Base-by-base conservation (phyloP, 768 basidiomycete genomes). In the Suillus subluteus region DNA sequence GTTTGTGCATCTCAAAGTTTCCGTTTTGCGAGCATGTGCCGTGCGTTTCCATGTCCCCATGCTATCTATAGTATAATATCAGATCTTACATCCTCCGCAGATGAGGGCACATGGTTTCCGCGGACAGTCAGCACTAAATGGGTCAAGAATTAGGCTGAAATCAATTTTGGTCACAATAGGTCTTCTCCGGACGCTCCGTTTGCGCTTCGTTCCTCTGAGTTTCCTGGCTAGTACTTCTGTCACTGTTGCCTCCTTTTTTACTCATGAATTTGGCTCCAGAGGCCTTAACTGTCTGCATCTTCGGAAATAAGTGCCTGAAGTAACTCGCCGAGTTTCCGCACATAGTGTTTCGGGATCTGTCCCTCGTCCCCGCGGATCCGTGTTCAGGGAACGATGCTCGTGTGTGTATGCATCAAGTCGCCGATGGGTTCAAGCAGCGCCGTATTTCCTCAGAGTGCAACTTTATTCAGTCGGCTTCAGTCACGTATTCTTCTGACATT, bases 281-380 rank as follows among this genome's bases (percentile, higher is more conserved):
- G 72, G 66, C 58, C 48, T 61, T 46, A 63, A 63, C 59, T n/a
- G 26, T 62, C 67, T 67, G 63, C 63, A 66, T 56, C 67, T 52
- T 62, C 58, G 65, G 65, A 48, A 23, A 64, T 62, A 32, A 41
- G 56, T 61, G 15, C 54, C 38, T 61, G 30, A 30, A 38, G 38
- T 30, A 26, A 23, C 54, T 64, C 74, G 66, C 41, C 59, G 41
- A 61, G 59, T 61, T 61, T 67, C 76, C 75, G 76, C 74, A 71
- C 71, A 78, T 67, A 62, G 62, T 67, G 41, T 66, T 75, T 71
- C 65, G 65, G 65, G 62, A 76, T 70, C 65, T 72, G n/a, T 74
- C 71, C 72, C 71, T 73, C 67, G 59, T 74, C 66, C 66, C 75
- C 72, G 75, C 76, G 75, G 75, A 76, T 76, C 75, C 76, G 62